Evolutionary conservation across 2,329 filamentous ascomycete genomes (phyloP), one percentile per base, ranked within the genome.

Genomic region (Pyricularia sp.): DNA sequence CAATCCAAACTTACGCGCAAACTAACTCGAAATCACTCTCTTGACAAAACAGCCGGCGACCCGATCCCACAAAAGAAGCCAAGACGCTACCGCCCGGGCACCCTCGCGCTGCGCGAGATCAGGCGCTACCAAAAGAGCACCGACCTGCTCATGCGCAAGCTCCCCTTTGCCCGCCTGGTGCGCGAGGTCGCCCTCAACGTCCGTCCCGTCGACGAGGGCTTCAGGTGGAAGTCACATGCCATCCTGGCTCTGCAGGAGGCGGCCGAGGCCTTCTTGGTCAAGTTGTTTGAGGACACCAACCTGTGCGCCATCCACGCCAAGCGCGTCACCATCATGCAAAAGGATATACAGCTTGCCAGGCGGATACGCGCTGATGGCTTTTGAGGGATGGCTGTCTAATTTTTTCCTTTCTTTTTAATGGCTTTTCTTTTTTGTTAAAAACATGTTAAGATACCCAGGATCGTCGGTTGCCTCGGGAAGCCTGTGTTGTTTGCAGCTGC

Each of bases 271-370:
- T 98, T 97, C 80, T 85, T 98, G 73, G 92, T 98, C 70, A 94
- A 97, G 77, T 84, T 98, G n/a, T 97, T 98, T 77, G 94, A 97
- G 78, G 93, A 97, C 80, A 92, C 92, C 72, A 97, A 98, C 81
- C 86, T 98, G 61, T 97, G 94, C 81, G 95, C 94, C 71, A 94
- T 98, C 74, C 94, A 98, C 81, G 95, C 94, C 71, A 97, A 97
- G 83, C 86, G 94, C 78, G 93, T 98, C 68, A 98, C 94, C 58
- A 97, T 97, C 75, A 94, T 96, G 92, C 93, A 94, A 80, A 97
- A 97, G 82, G 94, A 68, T 26, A 97, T 99, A 75, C 94, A 97
- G 81, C 86, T 98, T 70, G 94, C 94, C 25, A 84, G 92, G 75
- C 83, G 92, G 73, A 93, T 94, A 80, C 84, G 92, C 67, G 92